Evolutionary conservation across 257 asterid species (phyloP).

Genomic region (Mitragyna speciosa): DNA sequence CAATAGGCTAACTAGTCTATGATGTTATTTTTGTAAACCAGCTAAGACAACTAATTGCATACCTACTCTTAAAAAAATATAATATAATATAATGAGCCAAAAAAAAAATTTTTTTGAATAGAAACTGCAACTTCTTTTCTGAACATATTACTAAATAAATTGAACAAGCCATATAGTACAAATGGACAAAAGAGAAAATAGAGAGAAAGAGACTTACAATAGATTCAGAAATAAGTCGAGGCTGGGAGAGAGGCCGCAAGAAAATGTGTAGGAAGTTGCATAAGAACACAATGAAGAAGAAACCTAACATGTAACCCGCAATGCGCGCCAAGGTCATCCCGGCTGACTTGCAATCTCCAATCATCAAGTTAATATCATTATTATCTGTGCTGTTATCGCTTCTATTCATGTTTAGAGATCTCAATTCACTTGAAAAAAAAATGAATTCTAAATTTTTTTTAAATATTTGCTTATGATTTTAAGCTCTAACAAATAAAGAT

Average conservation of each 20-base stretch:
- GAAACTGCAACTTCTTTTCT: background rate
- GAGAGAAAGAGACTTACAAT: constrained; percentile 41
- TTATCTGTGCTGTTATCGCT: background rate
- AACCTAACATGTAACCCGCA: constrained; percentile 75
- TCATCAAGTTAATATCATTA: background rate
- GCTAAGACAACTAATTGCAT: too few relatives aligned
- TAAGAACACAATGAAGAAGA: constrained; percentile 71
- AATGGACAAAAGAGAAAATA: background rate
- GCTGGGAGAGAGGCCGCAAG: constrained; percentile 70
- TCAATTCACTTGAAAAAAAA: background rate
- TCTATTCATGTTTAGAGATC: background rate
- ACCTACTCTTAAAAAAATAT: too few relatives aligned
- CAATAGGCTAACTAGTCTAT: too few relatives aligned
- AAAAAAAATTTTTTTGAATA: background rate
- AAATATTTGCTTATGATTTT: too few relatives aligned
- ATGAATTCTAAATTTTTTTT: too few relatives aligned
- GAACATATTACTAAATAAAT: background rate
- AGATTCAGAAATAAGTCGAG: constrained; percentile 76
- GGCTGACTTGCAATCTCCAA: constrained; percentile 38
- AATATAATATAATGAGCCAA: too few relatives aligned
- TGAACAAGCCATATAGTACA: background rate
- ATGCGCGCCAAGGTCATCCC: constrained; percentile 52
- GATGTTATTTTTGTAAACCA: too few relatives aligned
- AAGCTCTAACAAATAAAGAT: too few relatives aligned
- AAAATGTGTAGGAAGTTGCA: constrained; percentile 75